Evolutionary conservation across 139 green algal genomes (phyloP), one percentile per base, ranked within the genome.

Genomic region (Chlorella vulgaris): DNA sequence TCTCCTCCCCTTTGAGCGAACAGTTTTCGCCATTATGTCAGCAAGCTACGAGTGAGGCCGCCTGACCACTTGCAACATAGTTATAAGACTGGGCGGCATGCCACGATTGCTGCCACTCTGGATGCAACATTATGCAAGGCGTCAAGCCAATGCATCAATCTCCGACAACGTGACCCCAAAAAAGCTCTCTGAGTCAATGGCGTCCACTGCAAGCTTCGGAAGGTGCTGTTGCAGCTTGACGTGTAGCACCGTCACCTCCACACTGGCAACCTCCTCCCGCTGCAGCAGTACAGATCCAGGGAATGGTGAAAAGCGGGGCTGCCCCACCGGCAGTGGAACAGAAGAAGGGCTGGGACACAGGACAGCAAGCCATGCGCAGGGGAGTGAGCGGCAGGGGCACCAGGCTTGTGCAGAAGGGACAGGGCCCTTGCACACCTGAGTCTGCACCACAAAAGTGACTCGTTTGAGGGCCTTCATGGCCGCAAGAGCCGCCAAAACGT

Each of bases 391-490:
- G 13, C 13, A 55, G 47, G 47, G 47, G 13, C 47, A 10, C 15
- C 47, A 55, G 13, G 13, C 10, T 15, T 24, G 47, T 24, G 15
- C 47, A 55, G 47, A 55, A 15, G 47, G 13, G 47, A 15, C 47
- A 10, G 13, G 10, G 47, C 47, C 47, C 13, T 15, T 55, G 47
- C 38, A 22, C 40, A 55, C 38, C 68, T 75, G 68, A 15, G 68
- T 60, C 28, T 75, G 68, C 69, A 76, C 69, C 69, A 76, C 69
- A 42, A 76, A 76, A 0, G 68, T 60, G 8, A 76, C 42, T n/a
- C n/a, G n/a, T n/a, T 61, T 60, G 4, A 76, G 69, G 0, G 69
- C 47, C 1, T 28, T 28, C 69, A 76, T 38, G 0, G 28, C 69
- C 1, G 40, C 69, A 29, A 76, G 42, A 13, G n/a, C 69, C n/a